Percentiles rank a stretch among this genome's conserved stretches.
Conservation (phyloP, 2,329 filamentous ascomycete genomes). For the Phialocephala sp. region DNA sequence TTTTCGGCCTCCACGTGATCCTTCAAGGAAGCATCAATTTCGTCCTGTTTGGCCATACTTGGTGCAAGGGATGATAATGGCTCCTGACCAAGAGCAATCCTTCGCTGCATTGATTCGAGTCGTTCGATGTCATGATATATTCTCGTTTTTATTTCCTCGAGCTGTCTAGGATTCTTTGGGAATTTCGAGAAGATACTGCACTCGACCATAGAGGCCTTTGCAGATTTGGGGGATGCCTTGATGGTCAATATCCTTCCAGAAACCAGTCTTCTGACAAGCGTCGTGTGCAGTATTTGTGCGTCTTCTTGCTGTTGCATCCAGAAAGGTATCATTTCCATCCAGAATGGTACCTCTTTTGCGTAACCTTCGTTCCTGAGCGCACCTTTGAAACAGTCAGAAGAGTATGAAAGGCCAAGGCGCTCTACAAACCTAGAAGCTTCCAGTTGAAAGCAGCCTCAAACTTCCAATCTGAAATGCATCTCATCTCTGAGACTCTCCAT, state of each 20-base stretch:
- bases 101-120: constrained; percentile 12
- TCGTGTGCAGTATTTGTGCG: constrained; percentile 15
- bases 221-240: constrained; percentile 20
- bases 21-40: constrained; percentile 27
- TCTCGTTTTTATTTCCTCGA: constrained; percentile 14
- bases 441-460: constrained; percentile 38
- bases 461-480: constrained; percentile 35
- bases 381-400: constrained; percentile 9
- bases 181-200: constrained; percentile 16
- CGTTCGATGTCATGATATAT: constrained; percentile 20
- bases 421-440: constrained; percentile 37
- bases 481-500: constrained; percentile 27
- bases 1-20: constrained; percentile 31
- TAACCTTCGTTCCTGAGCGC: background rate
- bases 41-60: constrained; percentile 17
- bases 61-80: constrained; percentile 8
- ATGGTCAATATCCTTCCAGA: constrained; percentile 14
- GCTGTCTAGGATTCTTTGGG: background rate
- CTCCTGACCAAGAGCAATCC: constrained; percentile 11
- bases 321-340: background rate
- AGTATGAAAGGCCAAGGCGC: background rate
- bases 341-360: background rate
- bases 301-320: background rate
- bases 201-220: constrained; percentile 16
- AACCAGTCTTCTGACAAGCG: constrained; percentile 13